Percentiles rank a stretch among this genome's conserved stretches.
Evolutionary conservation across 2,329 filamentous ascomycete species (phyloP).

Genomic region (Botrytis aclada): DNA sequence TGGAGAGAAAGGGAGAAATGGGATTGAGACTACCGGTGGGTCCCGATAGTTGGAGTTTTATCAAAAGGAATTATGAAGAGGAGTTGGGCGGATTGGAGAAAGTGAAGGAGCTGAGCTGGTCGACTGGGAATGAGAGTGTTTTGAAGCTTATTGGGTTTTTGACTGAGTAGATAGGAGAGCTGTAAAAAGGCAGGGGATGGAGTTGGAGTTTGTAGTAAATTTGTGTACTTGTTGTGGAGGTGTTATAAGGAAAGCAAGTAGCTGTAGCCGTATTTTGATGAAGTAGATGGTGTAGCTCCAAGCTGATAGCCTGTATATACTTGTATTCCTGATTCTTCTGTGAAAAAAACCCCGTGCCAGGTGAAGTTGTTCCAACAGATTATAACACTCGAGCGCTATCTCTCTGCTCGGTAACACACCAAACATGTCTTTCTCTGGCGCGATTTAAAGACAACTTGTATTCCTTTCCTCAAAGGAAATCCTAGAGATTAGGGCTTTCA

Average conservation of each 20-base stretch:
- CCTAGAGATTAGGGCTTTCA: background rate
- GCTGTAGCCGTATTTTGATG: background rate
- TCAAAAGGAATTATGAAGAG: slow-evolving; percentile 22
- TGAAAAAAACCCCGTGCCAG: no score
- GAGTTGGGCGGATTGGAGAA: background rate
- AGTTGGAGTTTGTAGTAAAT: background rate
- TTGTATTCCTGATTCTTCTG: background rate
- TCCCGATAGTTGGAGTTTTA: slow-evolving; percentile 25
- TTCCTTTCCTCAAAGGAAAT: background rate
- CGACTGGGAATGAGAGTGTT: background rate
- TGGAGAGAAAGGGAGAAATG: slow-evolving; percentile 22
- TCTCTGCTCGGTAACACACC: background rate
- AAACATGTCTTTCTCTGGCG: background rate
- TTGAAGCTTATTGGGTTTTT: background rate
- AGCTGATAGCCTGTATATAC: background rate
- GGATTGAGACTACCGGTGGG: slow-evolving; percentile 27
- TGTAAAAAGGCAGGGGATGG: background rate
- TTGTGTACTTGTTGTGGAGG: background rate
- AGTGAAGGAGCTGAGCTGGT: background rate
- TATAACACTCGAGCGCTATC: background rate
- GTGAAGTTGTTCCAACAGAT: background rate
- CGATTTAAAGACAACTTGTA: background rate
- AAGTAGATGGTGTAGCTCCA: background rate
- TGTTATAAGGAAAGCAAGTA: background rate
- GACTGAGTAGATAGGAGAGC: background rate